Conservation (phyloP, 768 basidiomycete genomes). For the Panellus pusillus region DNA sequence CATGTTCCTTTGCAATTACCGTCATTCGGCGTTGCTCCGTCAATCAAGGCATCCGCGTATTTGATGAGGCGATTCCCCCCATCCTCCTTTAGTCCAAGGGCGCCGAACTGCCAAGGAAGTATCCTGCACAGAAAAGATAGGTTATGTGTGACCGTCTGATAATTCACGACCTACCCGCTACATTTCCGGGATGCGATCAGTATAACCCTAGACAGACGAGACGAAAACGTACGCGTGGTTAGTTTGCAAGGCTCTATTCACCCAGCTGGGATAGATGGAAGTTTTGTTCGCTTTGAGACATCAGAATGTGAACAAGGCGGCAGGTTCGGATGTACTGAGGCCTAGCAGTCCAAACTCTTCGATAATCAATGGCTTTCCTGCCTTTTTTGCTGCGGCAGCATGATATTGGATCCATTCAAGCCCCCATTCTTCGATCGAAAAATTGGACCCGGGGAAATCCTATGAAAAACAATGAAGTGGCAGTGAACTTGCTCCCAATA, state of each 20-base stretch:
- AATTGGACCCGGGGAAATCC: slow-evolving; percentile 51
- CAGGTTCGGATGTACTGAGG: slow-evolving; percentile 32
- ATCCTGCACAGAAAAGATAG: slow-evolving; percentile 31
- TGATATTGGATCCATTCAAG: slow-evolving; percentile 61
- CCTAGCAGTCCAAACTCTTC: slow-evolving; percentile 63
- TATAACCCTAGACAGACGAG: not conserved
- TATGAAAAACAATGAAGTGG: slow-evolving; percentile 16
- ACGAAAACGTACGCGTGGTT: slow-evolving; percentile 38
- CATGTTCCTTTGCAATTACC: slow-evolving; percentile 30
- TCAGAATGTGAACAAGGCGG: not conserved
- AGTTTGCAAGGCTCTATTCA: slow-evolving; percentile 46
- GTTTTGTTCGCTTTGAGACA: slow-evolving; percentile 46
- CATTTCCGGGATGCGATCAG: not conserved
- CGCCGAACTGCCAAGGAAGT: slow-evolving; percentile 62
- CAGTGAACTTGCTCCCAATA: not conserved
- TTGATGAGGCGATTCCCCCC: slow-evolving; percentile 55
- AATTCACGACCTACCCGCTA: slow-evolving; percentile 2
- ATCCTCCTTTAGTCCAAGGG: slow-evolving; percentile 46
- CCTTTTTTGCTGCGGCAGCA: slow-evolving; percentile 48
- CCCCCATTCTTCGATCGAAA: slow-evolving; percentile 51
- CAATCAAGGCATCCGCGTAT: slow-evolving; percentile 52
- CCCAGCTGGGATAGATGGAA: slow-evolving; percentile 51
- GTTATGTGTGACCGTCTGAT: not conserved
- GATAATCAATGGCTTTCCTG: slow-evolving; percentile 59
- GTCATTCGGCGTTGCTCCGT: slow-evolving; percentile 59